A percentile compares a stretch with the other conserved stretches of the same genome.
phyloP scores from a whole-genome alignment of 257 asterid genomes.

The Solanum okadae region DNA sequence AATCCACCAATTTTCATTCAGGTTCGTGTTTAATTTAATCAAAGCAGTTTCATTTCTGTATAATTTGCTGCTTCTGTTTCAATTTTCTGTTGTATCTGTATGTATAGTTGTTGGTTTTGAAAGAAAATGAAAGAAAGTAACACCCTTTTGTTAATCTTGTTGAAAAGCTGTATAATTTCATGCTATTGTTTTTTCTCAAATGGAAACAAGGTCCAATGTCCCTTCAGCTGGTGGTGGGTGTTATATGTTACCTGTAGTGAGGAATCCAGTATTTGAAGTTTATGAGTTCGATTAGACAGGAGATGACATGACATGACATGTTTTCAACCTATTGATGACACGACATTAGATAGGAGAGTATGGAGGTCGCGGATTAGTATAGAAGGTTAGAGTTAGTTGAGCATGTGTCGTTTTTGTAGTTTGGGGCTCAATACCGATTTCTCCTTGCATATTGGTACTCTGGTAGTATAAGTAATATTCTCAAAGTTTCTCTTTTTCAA shows the following conservation, averaged over 20 bases:
- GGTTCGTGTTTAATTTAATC: constrained; percentile 18
- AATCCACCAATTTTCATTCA: constrained; percentile 28
- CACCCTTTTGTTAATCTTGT: background rate
- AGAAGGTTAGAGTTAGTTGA: background rate
- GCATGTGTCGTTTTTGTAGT: background rate
- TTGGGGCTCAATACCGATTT: background rate
- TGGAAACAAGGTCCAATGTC: background rate
- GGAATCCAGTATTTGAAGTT: background rate
- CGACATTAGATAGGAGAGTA: background rate
- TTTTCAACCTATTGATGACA: background rate
- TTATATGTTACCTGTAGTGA: background rate
- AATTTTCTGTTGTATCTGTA: background rate
- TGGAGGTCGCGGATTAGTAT: background rate
- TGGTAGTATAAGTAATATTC: background rate
- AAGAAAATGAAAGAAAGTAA: background rate
- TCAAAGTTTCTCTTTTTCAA: background rate
- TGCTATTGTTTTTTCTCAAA: background rate
- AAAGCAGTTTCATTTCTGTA: background rate
- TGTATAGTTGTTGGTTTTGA: background rate
- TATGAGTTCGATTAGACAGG: background rate
- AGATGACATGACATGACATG: background rate
- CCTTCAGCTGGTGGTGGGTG: background rate
- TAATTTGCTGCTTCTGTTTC: background rate
- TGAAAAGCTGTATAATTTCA: background rate
- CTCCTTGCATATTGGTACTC: background rate